phyloP scores from a whole-genome alignment of 805 yeast species.

The Wickerhamomyces ciferrii region DNA sequence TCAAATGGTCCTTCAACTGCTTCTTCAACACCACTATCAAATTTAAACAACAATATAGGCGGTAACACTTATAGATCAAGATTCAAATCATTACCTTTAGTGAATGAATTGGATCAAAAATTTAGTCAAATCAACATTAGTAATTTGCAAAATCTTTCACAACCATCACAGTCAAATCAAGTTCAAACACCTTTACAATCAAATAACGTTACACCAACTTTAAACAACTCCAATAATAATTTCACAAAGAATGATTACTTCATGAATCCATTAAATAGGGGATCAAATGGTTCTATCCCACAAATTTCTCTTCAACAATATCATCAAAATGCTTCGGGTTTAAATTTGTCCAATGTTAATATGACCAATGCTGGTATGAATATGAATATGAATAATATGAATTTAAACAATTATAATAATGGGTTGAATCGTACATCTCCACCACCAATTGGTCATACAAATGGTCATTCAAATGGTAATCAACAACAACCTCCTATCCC shows the following conservation, averaged over 20 bases:
- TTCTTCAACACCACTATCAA: constrained; percentile 16
- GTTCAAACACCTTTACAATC: neutral
- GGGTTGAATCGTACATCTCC: neutral
- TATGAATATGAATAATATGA: too few relatives aligned
- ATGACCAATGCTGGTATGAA: neutral
- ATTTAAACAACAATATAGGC: constrained; percentile 15
- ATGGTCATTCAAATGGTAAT: too few relatives aligned
- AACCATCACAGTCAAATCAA: constrained; percentile 1
- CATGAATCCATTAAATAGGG: neutral
- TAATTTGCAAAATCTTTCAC: constrained; percentile 16
- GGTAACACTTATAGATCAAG: constrained; percentile 23
- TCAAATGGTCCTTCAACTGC: constrained; percentile 15
- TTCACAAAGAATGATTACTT: neutral
- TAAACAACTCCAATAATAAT: neutral
- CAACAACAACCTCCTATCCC: neutral
- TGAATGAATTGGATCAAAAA: constrained; percentile 27
- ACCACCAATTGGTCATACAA: neutral
- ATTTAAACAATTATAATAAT: too few relatives aligned
- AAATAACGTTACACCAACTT: neutral
- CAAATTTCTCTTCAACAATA: constrained; percentile 17
- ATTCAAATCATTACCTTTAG: constrained; percentile 27
- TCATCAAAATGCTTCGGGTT: constrained; percentile 3
- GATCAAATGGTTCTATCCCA: constrained; percentile 13
- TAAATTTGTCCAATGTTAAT: neutral
- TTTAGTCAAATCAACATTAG: constrained; percentile 21